Conservation (phyloP, 2,329 filamentous ascomycete species). For the Epichloe gansuensis region DNA sequence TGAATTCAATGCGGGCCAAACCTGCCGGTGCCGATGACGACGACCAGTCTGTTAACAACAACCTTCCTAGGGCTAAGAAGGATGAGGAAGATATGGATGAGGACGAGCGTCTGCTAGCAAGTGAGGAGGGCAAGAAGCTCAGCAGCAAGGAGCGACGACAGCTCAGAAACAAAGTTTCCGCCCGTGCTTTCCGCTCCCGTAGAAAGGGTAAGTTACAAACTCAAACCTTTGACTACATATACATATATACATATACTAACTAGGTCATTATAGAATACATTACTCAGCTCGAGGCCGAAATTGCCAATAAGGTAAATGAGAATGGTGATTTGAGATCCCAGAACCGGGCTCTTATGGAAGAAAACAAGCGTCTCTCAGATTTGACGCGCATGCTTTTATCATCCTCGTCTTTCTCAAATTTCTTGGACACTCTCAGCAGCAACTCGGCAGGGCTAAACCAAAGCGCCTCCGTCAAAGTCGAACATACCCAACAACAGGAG, state of each 20-base stretch:
- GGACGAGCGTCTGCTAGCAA: conserved; percentile 85
- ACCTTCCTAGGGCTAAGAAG: conserved; percentile 69
- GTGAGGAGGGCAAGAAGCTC: conserved; percentile 98
- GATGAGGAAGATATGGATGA: conserved; percentile 99
- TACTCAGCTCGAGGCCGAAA: conserved; percentile 79
- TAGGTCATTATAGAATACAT: conserved; percentile 66
- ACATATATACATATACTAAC: neutral
- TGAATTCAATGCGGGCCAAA: conserved; percentile 84
- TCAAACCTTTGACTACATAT: neutral
- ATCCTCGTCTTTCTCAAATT: conserved; percentile 72
- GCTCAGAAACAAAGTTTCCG: conserved; percentile 97
- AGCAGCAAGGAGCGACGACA: conserved; percentile 94
- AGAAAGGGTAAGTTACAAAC: conserved; percentile 67
- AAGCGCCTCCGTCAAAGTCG: conserved; percentile 23
- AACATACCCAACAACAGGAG: conserved; percentile 26
- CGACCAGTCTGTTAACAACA: conserved; percentile 40
- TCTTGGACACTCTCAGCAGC: conserved; percentile 57
- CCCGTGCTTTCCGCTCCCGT: conserved; percentile 91
- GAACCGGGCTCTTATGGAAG: conserved; percentile 71
- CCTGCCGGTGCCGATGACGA: conserved; percentile 37
- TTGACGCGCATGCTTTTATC: conserved; percentile 71
- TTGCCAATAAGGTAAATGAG: conserved; percentile 73
- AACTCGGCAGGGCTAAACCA: conserved; percentile 39
- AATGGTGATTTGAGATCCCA: conserved; percentile 67
- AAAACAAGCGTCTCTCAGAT: conserved; percentile 71